phyloP scores from a whole-genome alignment of 2,329 filamentous ascomycete genomes.

The Trichoderma brevicompactum region DNA sequence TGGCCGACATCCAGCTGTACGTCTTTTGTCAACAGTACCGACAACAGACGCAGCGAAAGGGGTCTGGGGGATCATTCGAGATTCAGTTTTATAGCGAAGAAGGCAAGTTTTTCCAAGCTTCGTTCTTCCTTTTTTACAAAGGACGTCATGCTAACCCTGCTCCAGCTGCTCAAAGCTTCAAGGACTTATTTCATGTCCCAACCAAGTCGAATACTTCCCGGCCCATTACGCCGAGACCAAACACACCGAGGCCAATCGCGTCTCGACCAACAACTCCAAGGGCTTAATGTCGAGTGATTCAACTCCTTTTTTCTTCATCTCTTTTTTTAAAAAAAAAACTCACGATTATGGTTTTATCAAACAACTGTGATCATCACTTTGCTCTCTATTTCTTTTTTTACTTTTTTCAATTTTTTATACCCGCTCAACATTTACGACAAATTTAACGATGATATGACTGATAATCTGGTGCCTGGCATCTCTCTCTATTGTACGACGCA shows the following conservation, averaged over 20 bases:
- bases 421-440: background rate
- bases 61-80: constrained; percentile 54
- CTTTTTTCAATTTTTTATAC: background rate
- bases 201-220: constrained; percentile 18
- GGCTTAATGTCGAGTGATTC: background rate
- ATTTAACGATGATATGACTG: background rate
- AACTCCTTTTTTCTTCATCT: background rate
- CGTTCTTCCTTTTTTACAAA: background rate
- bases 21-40: constrained; percentile 63
- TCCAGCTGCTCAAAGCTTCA: constrained; percentile 46
- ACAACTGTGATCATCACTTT: background rate
- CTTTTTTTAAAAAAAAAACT: background rate
- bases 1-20: constrained; percentile 61
- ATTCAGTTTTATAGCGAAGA: constrained; percentile 53
- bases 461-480: background rate
- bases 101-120: constrained; percentile 36
- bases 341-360: background rate
- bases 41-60: constrained; percentile 56
- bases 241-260: constrained; percentile 1
- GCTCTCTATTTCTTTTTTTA: background rate
- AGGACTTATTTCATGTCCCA: constrained; percentile 45
- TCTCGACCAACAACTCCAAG: constrained; percentile 21
- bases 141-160: background rate
- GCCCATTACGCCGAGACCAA: constrained; percentile 16
- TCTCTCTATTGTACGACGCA: background rate